Conservation (phyloP, 129 eudicot species). For the Rutidosis leptorrhynchoides region DNA sequence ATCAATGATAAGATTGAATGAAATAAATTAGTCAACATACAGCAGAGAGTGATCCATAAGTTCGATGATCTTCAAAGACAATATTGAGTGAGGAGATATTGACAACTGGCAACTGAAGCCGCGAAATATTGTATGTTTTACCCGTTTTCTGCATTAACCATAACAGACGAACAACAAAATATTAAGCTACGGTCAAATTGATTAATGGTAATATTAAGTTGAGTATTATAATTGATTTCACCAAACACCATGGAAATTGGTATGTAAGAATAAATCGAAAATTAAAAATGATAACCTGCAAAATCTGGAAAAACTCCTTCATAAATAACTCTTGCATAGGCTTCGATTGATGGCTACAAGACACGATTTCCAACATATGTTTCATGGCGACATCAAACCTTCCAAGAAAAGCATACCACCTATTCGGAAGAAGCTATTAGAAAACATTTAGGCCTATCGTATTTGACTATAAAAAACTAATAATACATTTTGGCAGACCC, state of each 20-base stretch:
- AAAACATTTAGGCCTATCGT: neutral
- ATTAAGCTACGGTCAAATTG: slow-evolving; percentile 18
- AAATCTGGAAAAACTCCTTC: slow-evolving; percentile 65
- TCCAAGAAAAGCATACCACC: slow-evolving; percentile 94
- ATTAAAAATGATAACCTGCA: slow-evolving; percentile 52
- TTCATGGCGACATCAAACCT: slow-evolving; percentile 80
- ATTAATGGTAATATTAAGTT: neutral
- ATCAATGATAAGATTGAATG: slow-evolving; percentile 2
- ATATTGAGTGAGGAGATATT: slow-evolving; percentile 57
- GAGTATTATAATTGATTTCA: slow-evolving; percentile 1
- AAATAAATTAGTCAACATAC: slow-evolving; percentile 49
- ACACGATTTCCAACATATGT: slow-evolving; percentile 77
- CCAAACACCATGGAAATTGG: neutral
- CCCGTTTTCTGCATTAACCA: slow-evolving; percentile 65
- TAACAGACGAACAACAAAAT: slow-evolving; percentile 14
- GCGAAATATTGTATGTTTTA: slow-evolving; percentile 65
- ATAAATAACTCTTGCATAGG: slow-evolving; percentile 81
- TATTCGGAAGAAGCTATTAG: slow-evolving; percentile 29
- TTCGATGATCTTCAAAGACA: slow-evolving; percentile 93
- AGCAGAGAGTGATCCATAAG: slow-evolving; percentile 81
- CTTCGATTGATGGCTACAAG: slow-evolving; percentile 88
- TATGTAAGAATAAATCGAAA: neutral
- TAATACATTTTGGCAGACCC: slow-evolving; percentile 9
- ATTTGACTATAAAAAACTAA: slow-evolving; percentile 7
- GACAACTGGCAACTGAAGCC: slow-evolving; percentile 85